Conservation (phyloP, 140 eudicot genomes). For the Flaveria floridana region DNA sequence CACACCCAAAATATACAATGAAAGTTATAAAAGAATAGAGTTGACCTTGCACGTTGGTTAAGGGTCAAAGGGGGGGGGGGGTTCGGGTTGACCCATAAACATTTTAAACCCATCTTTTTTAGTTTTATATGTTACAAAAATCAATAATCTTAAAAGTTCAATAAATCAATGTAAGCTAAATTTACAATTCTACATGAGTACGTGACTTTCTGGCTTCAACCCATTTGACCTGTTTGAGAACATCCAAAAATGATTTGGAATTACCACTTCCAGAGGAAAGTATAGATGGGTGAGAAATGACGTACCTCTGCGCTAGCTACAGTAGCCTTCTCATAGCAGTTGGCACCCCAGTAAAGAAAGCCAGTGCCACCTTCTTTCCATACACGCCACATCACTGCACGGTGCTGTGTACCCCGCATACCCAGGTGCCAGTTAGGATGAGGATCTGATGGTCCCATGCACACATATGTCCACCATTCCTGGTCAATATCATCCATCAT, state of each 20-base stretch:
- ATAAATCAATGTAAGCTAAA: not conserved
- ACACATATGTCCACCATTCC: constrained; percentile 99
- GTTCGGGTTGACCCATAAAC: not conserved
- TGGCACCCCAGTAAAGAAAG: constrained; percentile 97
- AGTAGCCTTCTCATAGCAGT: constrained; percentile 91
- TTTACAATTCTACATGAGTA: not conserved
- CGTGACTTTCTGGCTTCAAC: not conserved
- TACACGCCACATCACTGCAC: constrained; percentile 99
- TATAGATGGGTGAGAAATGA: not conserved
- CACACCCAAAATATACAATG: not conserved
- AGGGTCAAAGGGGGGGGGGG: not conserved
- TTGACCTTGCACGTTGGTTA: not conserved
- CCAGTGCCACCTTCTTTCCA: constrained; percentile 99
- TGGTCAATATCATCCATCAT: constrained; percentile 25
- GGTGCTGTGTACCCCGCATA: constrained; percentile 98
- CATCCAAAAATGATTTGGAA: not conserved
- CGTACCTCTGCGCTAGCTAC: constrained; percentile 91
- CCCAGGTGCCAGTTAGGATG: constrained; percentile 99
- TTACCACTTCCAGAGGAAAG: not conserved
- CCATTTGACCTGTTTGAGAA: not conserved
- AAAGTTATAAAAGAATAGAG: not conserved
- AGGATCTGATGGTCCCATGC: constrained; percentile 98
- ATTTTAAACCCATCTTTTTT: not conserved
- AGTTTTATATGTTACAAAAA: too few relatives aligned
- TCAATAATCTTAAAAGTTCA: too few relatives aligned